These are phyloP conservation scores for Colletotrichum camelliae DNA, from an alignment of 2,329 filamentous ascomycete species.

Conservation along the genomic window DNA sequence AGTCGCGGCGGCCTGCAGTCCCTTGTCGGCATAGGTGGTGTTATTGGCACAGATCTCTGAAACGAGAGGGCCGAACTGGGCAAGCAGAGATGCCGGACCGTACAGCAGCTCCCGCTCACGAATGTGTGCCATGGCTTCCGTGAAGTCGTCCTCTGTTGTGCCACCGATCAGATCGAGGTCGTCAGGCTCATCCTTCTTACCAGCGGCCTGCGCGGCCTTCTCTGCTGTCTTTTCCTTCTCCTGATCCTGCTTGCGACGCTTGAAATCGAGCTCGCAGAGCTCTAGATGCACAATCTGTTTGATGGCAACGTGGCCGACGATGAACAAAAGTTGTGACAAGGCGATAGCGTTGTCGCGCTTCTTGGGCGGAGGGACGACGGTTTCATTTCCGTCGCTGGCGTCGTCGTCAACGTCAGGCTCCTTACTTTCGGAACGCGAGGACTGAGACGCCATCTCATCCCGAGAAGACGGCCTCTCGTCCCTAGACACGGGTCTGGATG, in stretches of 20 bases:
- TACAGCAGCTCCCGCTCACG: constrained; percentile 84
- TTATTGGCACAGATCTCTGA: constrained; percentile 95
- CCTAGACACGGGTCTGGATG: constrained; percentile 35
- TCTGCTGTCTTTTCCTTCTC: constrained; percentile 66
- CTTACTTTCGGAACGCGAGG: background rate
- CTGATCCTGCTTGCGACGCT: constrained; percentile 90
- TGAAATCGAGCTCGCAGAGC: constrained; percentile 97
- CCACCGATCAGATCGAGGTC: constrained; percentile 96
- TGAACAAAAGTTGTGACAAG: constrained; percentile 90
- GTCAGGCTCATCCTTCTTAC: constrained; percentile 67
- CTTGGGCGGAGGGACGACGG: constrained; percentile 46
- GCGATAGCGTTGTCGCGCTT: constrained; percentile 73
- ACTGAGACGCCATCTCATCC: constrained; percentile 1
- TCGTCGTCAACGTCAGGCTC: constrained; percentile 29
- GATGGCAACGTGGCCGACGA: constrained; percentile 95
- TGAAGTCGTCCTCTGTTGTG: constrained; percentile 93
- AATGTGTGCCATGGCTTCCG: constrained; percentile 83
- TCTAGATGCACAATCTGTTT: constrained; percentile 99
- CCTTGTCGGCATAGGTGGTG: constrained; percentile 87
- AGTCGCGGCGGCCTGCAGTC: constrained; percentile 90
- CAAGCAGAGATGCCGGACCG: constrained; percentile 82
- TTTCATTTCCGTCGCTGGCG: constrained; percentile 28
- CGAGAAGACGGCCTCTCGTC: constrained; percentile 35
- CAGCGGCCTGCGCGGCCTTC: constrained; percentile 30
- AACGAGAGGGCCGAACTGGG: constrained; percentile 89